Evolutionary conservation across 2,329 filamentous ascomycete genomes (phyloP), one percentile per base, ranked within the genome.

Genomic region (Sporothrix mexicana): DNA sequence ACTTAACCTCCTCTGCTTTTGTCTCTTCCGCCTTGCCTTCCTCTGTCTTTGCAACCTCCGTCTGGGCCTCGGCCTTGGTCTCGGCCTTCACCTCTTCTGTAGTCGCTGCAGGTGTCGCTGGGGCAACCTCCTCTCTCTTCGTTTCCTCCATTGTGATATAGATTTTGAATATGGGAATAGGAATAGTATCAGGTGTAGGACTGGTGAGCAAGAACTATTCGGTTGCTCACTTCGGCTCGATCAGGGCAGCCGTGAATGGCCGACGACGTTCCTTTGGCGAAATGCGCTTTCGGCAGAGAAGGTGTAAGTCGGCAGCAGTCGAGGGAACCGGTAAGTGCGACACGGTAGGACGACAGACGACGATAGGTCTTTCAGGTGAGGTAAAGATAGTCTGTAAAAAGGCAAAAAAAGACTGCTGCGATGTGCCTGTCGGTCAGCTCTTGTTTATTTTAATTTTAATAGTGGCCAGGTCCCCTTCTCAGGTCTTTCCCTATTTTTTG

Each of bases 401-500:
- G 3, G 61, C 5, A 47, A 20, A 45, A 20, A 20, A 30, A 25
- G 41, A 17, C 9, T 47, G 47, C 41, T 2, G 36, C 2, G 61
- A 20, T 47, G 36, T 47, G 41, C 2, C 17, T 47, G 61, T 25
- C 15, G 61, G 4, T 66, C 12, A 41, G 13, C 10, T 25, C 20
- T 25, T 49, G 43, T 49, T 67, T 67, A 51, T 47, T 70, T 30
- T 8, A 61, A 49, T 45, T 61, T 61, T 20, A 23, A 25, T 47
- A 45, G 43, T 66, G 62, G 43, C 59, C 59, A 36, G 55, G 55
- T 51, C 36, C 41, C 41, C 41, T 53, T 17, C 30, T 51, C 57
- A 20, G 6, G 62, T 17, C 36, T 43, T 62, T 49, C n/a, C 30
- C 30, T 36, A 36, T 53, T 59, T 15, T 61, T 69, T 51, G 62